These are phyloP conservation scores for Pythium dissotocum DNA, from an alignment of 352 stramenopile species.

Conservation along the genomic window DNA sequence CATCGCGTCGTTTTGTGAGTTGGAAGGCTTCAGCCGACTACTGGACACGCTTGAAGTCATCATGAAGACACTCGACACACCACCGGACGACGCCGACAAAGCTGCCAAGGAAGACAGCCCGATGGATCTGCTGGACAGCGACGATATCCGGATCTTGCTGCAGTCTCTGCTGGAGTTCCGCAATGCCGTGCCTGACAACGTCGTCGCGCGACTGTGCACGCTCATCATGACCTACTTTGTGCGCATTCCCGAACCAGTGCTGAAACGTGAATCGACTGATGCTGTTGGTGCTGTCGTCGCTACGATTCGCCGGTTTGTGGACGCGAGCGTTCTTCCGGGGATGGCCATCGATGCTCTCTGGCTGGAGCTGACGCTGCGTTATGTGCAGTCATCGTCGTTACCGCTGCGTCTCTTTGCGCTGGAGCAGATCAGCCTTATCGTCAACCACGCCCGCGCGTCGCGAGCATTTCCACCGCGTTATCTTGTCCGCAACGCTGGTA, in stretches of 20 bases:
- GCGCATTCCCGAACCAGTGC: slow-evolving; percentile 67
- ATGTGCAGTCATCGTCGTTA: slow-evolving; percentile 91
- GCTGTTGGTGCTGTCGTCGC: slow-evolving; percentile 75
- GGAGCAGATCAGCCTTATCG: slow-evolving; percentile 93
- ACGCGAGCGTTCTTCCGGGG: slow-evolving; percentile 51
- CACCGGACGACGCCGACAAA: slow-evolving; percentile 47
- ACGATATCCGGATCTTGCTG: slow-evolving; percentile 79
- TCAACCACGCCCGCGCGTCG: slow-evolving; percentile 82
- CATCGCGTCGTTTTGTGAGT: slow-evolving; percentile 80
- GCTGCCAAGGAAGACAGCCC: slow-evolving; percentile 17
- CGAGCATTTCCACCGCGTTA: slow-evolving; percentile 88
- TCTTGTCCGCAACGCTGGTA: slow-evolving; percentile 90
- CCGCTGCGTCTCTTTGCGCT: slow-evolving; percentile 94
- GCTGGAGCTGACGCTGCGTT: slow-evolving; percentile 81
- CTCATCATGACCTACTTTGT: slow-evolving; percentile 86
- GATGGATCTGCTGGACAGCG: slow-evolving; percentile 57
- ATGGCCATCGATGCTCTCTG: slow-evolving; percentile 72
- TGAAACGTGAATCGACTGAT: slow-evolving; percentile 89
- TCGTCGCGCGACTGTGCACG: slow-evolving; percentile 68
- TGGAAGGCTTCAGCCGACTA: slow-evolving; percentile 77
- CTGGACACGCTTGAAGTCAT: slow-evolving; percentile 73
- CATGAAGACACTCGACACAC: slow-evolving; percentile 42
- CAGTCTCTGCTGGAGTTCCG: slow-evolving; percentile 81
- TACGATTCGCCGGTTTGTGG: slow-evolving; percentile 79
- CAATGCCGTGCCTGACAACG: slow-evolving; percentile 56